Conservation (phyloP, 352 stramenopile genomes). For the Pythium periplocum region DNA sequence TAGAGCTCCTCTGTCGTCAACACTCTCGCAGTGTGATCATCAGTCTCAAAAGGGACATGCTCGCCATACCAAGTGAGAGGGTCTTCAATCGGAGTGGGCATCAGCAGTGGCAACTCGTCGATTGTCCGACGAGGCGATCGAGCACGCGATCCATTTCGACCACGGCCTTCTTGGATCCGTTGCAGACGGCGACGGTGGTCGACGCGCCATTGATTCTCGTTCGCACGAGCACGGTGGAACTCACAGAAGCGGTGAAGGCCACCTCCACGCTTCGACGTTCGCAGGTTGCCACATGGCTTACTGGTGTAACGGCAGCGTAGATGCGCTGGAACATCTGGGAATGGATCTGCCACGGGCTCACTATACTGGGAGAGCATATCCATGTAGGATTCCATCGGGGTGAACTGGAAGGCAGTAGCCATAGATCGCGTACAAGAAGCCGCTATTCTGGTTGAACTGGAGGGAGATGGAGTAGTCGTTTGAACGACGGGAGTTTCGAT, state of each 20-base stretch:
- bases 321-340: conserved; percentile 15
- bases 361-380: too few species aligned
- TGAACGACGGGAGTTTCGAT: too few species aligned
- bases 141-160: conserved; percentile 4
- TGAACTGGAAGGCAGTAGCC: too few species aligned
- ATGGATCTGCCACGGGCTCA: neutral
- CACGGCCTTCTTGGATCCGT: conserved; percentile 6
- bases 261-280: conserved; percentile 45
- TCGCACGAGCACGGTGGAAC: conserved; percentile 45
- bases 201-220: conserved; percentile 48
- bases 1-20: too few species aligned
- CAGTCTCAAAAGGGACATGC: conserved; percentile 5
- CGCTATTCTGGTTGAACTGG: too few species aligned
- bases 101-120: conserved; percentile 12
- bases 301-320: conserved; percentile 41
- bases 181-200: conserved; percentile 19
- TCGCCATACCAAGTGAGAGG: conserved; percentile 8
- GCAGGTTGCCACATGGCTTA: conserved; percentile 40
- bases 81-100: conserved; percentile 5
- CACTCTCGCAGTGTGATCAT: neutral
- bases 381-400: too few species aligned
- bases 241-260: conserved; percentile 44
- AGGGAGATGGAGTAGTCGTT: too few species aligned
- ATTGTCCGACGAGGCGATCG: conserved; percentile 6
- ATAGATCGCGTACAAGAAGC: too few species aligned